Base-by-base conservation (phyloP, 495 filamentous ascomycete genomes). In the Thermochaetoides thermophila region DNA sequence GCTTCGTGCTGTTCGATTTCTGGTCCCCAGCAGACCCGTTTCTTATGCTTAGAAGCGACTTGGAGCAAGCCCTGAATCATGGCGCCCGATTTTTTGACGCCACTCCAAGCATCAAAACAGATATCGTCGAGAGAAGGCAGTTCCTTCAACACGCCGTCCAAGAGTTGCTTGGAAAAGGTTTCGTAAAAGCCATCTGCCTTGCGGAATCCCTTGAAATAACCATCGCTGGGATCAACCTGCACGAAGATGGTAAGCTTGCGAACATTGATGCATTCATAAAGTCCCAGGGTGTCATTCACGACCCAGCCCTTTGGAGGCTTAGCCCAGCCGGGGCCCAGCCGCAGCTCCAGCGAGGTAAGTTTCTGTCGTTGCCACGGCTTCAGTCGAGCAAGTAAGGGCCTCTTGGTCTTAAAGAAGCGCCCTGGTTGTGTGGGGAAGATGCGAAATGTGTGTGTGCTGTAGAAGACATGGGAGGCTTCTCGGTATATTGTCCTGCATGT, bases 271-370 rank as follows among this genome's bases (percentile, higher is more conserved):
- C 76, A 74, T 27, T 84, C 71, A 23, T 58, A 48, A 16, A 91
- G 59, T 0, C 81, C 80, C 16, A 89, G 59, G 1, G 65, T 55
- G 4, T 64, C 50, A 40, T 73, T 76, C 17, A 84, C 74, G 3
- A 67, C 64, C 82, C 83, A 89, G 28, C 74, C 70, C 8, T 60
- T 57, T 1, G 83, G 84, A 3, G 84, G 83, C 29, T 65, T 64
- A 11, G 62, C 79, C 78, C 79, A 93, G 31, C 81, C 82, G 0
- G 81, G 81, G 0, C 84, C 84, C 2, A 93, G 56, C 7, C 84
- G 74, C 39, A 91, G 55, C 45, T 91, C 80, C 29, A 89, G 61
- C 2, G 71, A 73, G 3, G 65, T 74, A 32, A 93, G 60, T 14
- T 60, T 68, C 5, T 63, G 53, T 24, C 78, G 74, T 60, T 86